These are phyloP conservation scores for Globisporangium perplexum DNA, from an alignment of 352 stramenopile species.

Conservation along the genomic window DNA sequence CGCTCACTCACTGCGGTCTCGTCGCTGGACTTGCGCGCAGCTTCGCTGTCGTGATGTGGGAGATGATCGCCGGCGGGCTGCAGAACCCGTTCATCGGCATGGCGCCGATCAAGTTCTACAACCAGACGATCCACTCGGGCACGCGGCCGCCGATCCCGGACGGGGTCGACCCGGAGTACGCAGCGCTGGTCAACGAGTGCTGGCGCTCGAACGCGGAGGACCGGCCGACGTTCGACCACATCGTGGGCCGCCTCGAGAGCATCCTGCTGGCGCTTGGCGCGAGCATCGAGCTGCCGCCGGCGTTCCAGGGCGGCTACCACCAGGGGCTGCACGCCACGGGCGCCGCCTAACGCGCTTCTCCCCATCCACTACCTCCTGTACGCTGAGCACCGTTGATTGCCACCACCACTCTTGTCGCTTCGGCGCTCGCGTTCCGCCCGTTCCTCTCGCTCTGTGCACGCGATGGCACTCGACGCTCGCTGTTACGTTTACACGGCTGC, in stretches of 20 bases:
- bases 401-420: neutral
- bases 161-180: slow-evolving; percentile 61
- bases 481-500: neutral
- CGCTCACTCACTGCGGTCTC: slow-evolving; percentile 1
- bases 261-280: slow-evolving; percentile 66
- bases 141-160: slow-evolving; percentile 70
- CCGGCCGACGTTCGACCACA: slow-evolving; percentile 70
- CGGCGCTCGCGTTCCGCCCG: too few species aligned
- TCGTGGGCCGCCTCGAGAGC: slow-evolving; percentile 67
- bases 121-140: slow-evolving; percentile 77
- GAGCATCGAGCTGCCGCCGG: slow-evolving; percentile 79
- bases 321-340: slow-evolving; percentile 21
- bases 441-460: too few species aligned
- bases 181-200: slow-evolving; percentile 73
- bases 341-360: neutral
- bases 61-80: slow-evolving; percentile 78
- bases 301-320: slow-evolving; percentile 83
- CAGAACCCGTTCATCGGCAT: slow-evolving; percentile 88
- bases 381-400: slow-evolving; percentile 4
- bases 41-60: slow-evolving; percentile 89
- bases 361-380: neutral
- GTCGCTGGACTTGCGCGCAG: too few species aligned
- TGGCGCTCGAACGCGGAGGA: slow-evolving; percentile 76
- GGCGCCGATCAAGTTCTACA: slow-evolving; percentile 89
- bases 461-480: neutral